Evolutionary conservation across 257 asterid species (phyloP), one percentile per base, ranked within the genome.

Genomic region (Nicotiana benthamiana): DNA sequence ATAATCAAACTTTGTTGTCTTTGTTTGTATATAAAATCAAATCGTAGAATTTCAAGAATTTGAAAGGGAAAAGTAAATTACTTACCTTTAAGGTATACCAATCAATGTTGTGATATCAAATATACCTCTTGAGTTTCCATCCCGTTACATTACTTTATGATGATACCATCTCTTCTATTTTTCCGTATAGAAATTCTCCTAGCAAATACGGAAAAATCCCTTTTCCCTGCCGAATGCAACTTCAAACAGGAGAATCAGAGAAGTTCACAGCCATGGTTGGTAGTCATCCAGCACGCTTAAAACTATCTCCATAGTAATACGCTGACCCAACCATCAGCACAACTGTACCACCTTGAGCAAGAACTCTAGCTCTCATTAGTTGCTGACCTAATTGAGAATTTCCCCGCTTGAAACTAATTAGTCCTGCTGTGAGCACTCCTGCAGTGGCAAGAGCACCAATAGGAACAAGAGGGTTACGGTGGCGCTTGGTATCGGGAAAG

Each of bases 281-380:
- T 30, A 28, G 53, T 46, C 53, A 48, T 4, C 30, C 60, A 26
- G 77, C 82, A 67, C 59, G 79, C 83, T 81, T 87, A 80, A 87
- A 82, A 34, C 83, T 90, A 75, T 96, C 97, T 32, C 97, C 98
- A 30, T 90, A 94, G 89, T 87, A 95, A 83, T 89, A 95, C 52
- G 98, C 99, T 68, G 97, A 91, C 43, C 99, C 99, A 17, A 93
- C 97, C 98, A 93, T 95, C 74, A 95, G 83, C 3, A 97, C 98
- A 75, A 93, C 98, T 2, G 99, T 95, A 79, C 94, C 99, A 80
- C 98, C 97, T 87, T 95, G 98, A 27, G 87, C 99, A n/a, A 93
- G 97, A 77, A 95, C 99, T 78, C 98, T 98, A 86, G 98, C 98
- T 80, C 98, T 87, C 98, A 95, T 95, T 82, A 95, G 87, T 88